phyloP scores from a whole-genome alignment of 768 basidiomycete genomes.

The Amanita molliuscula region DNA sequence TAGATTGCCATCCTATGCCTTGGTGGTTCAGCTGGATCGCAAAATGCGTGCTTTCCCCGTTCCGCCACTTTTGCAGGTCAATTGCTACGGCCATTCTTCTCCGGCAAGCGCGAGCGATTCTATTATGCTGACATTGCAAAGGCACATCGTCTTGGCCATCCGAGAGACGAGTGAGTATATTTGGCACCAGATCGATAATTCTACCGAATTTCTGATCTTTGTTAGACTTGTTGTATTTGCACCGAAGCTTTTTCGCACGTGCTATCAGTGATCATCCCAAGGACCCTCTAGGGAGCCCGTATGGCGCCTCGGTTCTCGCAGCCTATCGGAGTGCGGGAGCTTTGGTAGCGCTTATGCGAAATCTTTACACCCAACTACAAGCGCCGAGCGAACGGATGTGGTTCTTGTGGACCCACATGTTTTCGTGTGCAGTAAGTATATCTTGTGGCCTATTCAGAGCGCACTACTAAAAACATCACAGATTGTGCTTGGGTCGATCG shows the following conservation, averaged over 20 bases:
- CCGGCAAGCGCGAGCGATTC: conserved; percentile 37
- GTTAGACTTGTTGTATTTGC: conserved; percentile 53
- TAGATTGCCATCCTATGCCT: conserved; percentile 57
- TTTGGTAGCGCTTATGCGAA: conserved; percentile 60
- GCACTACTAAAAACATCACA: conserved; percentile 15
- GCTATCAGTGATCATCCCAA: conserved; percentile 66
- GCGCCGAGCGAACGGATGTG: conserved; percentile 57
- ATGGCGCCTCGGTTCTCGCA: conserved; percentile 64
- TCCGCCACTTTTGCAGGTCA: conserved; percentile 54
- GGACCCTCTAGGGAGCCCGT: conserved; percentile 63
- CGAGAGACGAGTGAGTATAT: conserved; percentile 51
- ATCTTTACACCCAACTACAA: conserved; percentile 53
- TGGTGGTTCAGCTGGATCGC: conserved; percentile 56
- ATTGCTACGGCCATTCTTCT: conserved; percentile 51
- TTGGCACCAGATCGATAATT: conserved; percentile 1
- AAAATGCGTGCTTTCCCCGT: conserved; percentile 62
- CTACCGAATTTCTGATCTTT: not conserved
- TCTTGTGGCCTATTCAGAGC: conserved; percentile 2
- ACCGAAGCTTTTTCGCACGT: conserved; percentile 65
- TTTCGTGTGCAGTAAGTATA: conserved; percentile 52
- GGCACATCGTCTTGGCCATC: conserved; percentile 59
- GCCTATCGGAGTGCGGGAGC: conserved; percentile 68
- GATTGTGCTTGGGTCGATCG: conserved; percentile 69
- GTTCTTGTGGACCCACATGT: conserved; percentile 53
- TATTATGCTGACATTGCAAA: conserved; percentile 45